Conservation (phyloP, 1,139 yeast genomes). For the Suhomyces coccinellae region DNA sequence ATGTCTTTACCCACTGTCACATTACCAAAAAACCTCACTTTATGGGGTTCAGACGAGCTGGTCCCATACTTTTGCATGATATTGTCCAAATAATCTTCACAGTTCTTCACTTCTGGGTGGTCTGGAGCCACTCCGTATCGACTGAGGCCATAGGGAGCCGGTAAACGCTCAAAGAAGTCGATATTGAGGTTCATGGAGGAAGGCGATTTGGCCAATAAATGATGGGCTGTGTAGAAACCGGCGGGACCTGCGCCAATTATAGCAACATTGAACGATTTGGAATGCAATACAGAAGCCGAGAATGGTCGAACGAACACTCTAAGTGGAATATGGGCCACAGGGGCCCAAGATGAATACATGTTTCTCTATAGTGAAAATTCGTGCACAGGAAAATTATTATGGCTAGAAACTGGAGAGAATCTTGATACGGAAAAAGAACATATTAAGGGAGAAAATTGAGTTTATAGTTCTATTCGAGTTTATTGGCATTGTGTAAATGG, state of each 20-base stretch:
- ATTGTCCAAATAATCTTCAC: conserved; percentile 76
- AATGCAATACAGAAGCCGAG: neutral
- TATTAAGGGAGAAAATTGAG: too few relatives aligned
- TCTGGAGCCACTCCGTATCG: conserved; percentile 99
- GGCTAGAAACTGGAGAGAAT: neutral
- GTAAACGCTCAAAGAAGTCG: conserved; percentile 75
- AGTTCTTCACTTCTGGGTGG: conserved; percentile 93
- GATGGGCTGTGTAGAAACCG: conserved; percentile 87
- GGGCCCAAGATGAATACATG: neutral
- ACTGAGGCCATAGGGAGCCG: conserved; percentile 89
- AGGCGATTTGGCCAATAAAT: conserved; percentile 54
- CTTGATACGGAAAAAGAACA: too few relatives aligned
- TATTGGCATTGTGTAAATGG: too few relatives aligned
- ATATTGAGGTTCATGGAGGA: conserved; percentile 38
- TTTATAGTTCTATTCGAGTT: too few relatives aligned
- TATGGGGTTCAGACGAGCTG: conserved; percentile 19
- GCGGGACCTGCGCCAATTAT: conserved; percentile 97
- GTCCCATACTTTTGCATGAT: conserved; percentile 41
- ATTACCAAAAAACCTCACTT: conserved; percentile 71
- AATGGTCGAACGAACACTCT: neutral
- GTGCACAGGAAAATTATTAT: neutral
- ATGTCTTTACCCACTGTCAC: conserved; percentile 62
- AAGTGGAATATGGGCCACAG: neutral
- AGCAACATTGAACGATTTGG: conserved; percentile 42
- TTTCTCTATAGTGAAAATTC: neutral